Evolutionary conservation across 75 land plant genomes (phyloP).

Genomic region (Gnetum montanum): DNA sequence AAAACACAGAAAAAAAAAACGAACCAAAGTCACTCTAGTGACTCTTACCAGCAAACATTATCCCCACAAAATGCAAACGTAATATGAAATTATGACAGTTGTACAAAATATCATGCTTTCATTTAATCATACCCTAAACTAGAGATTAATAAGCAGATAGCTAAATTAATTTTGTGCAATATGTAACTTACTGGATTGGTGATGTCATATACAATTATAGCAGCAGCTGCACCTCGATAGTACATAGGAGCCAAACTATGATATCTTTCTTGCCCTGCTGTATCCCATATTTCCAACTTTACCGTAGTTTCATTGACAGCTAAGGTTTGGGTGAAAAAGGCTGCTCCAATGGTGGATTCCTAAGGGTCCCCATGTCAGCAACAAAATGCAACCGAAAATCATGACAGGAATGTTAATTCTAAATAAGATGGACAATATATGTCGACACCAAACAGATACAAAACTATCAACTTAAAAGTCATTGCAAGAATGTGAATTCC

Average conservation of each 20-base stretch:
- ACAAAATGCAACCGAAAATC: not conserved
- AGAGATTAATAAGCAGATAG: not conserved
- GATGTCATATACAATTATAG: conserved; percentile 82
- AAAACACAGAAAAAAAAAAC: too few relatives aligned
- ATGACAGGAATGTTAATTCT: not conserved
- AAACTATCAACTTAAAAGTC: too few relatives aligned
- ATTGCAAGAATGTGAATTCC: too few relatives aligned
- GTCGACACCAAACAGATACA: too few relatives aligned
- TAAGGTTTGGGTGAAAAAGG: conserved; percentile 90
- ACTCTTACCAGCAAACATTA: too few relatives aligned
- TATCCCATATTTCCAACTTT: conserved; percentile 98
- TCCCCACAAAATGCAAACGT: too few relatives aligned
- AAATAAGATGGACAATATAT: too few relatives aligned
- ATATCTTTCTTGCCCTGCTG: conserved; percentile 97
- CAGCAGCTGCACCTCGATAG: conserved; percentile 94
- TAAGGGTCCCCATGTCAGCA: too few relatives aligned
- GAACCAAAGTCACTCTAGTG: too few relatives aligned
- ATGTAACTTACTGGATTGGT: conserved; percentile 34
- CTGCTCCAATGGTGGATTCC: conserved; percentile 98
- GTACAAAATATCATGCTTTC: too few relatives aligned
- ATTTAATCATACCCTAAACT: not conserved
- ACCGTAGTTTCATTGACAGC: conserved; percentile 82
- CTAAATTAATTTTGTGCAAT: not conserved
- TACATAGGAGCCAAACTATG: conserved; percentile 98
- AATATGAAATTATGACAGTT: too few relatives aligned